Evolutionary conservation across 2,329 filamentous ascomycete species (phyloP).

Genomic region (Epichloe glyceriae): DNA sequence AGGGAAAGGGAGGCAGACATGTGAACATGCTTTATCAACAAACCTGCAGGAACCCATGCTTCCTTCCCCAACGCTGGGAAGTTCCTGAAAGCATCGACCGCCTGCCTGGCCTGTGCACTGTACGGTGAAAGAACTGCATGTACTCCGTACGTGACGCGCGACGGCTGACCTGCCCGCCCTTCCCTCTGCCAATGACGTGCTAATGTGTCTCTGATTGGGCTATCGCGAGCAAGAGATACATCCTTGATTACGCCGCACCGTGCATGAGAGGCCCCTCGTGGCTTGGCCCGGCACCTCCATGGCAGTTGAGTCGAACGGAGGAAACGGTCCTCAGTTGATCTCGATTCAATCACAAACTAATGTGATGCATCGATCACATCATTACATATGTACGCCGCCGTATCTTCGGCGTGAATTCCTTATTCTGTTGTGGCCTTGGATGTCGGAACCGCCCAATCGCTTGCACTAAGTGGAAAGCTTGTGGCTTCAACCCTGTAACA

Average conservation of each 20-base stretch:
- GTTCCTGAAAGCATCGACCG: no score
- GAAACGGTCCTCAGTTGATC: not conserved
- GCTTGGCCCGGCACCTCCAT: not conserved
- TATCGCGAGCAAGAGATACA: not conserved
- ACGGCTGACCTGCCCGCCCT: not conserved
- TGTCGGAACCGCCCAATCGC: no score
- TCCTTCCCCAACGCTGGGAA: no score
- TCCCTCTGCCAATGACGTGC: constrained; percentile 1
- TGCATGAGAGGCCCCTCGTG: not conserved
- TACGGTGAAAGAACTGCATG: not conserved
- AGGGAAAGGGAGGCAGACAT: not conserved
- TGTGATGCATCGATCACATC: not conserved
- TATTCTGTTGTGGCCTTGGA: no score
- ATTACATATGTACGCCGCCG: not conserved
- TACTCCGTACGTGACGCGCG: not conserved
- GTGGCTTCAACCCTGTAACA: no score
- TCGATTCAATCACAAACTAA: not conserved
- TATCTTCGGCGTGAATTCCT: no score
- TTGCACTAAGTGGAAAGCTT: no score
- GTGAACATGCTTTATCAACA: no score
- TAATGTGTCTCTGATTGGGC: not conserved
- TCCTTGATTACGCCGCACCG: constrained; percentile 7
- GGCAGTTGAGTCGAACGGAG: not conserved
- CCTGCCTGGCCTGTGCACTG: no score
- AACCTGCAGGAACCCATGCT: no score